phyloP scores from a whole-genome alignment of 2,329 filamentous ascomycete genomes.

The Colletotrichum scovillei region DNA sequence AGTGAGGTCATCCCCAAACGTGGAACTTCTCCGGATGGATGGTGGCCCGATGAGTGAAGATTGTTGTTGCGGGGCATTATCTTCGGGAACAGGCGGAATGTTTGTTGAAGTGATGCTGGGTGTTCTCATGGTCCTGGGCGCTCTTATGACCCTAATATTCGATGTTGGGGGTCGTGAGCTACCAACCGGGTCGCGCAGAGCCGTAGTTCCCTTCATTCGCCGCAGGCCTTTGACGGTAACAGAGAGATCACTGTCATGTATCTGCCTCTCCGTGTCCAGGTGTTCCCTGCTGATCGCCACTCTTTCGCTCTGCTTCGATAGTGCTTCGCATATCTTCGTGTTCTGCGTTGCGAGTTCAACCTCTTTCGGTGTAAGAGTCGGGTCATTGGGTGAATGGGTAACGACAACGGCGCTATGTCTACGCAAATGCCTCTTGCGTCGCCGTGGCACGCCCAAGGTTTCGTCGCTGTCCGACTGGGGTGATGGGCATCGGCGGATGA shows the following conservation, averaged over 20 bases:
- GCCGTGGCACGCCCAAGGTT: background rate
- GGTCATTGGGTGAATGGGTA: background rate
- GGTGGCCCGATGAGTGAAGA: background rate
- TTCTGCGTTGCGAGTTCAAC: background rate
- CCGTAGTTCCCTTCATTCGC: conserved; percentile 9
- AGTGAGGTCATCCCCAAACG: background rate
- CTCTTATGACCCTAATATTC: too few relatives aligned
- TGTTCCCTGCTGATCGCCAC: too few relatives aligned
- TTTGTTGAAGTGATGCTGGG: background rate
- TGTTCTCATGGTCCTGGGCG: too few relatives aligned
- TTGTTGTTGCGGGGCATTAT: background rate
- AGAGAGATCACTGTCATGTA: too few relatives aligned
- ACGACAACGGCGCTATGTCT: background rate
- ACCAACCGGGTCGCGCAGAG: background rate
- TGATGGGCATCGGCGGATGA: background rate
- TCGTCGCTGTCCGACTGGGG: background rate
- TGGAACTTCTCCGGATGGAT: background rate
- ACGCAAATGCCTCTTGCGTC: background rate
- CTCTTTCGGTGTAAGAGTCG: too few relatives aligned
- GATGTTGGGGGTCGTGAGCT: background rate
- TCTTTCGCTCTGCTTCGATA: background rate
- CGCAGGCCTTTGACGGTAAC: background rate
- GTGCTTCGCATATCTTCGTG: too few relatives aligned
- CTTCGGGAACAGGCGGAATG: background rate
- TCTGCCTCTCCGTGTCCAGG: background rate